Conservation (phyloP, 306 rosid species). For the Canavalia gladiata region DNA sequence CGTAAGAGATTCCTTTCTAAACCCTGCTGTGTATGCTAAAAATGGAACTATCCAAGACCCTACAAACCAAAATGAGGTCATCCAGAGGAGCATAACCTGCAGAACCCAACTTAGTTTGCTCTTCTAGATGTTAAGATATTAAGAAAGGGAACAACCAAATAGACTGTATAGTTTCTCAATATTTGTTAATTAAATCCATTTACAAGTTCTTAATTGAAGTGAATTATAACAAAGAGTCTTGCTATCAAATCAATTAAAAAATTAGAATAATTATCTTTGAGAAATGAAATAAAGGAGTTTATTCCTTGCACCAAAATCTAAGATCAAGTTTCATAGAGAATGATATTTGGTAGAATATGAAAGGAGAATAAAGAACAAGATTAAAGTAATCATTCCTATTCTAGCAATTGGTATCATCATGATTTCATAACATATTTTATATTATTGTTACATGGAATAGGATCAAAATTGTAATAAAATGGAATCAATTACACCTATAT, state of each 20-base stretch:
- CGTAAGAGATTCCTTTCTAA: constrained; percentile 66
- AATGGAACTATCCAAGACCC: constrained; percentile 75
- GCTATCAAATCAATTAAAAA: constrained; percentile 14
- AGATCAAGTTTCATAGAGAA: background rate
- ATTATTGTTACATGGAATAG: constrained; percentile 26
- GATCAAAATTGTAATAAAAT: constrained; percentile 7
- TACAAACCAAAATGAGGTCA: constrained; percentile 70
- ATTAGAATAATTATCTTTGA: background rate
- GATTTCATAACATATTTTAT: constrained; percentile 17
- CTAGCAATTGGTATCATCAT: constrained; percentile 1
- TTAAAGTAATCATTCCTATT: constrained; percentile 25
- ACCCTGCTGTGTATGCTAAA: constrained; percentile 64
- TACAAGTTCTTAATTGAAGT: constrained; percentile 26
- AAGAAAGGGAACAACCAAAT: background rate
- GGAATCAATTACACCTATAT: background rate
- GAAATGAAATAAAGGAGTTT: constrained; percentile 18
- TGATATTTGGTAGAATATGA: background rate
- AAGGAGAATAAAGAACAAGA: background rate
- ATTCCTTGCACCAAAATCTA: constrained; percentile 11
- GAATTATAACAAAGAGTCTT: constrained; percentile 17
- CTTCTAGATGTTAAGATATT: constrained; percentile 29
- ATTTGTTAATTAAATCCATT: background rate
- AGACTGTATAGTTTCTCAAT: constrained; percentile 12
- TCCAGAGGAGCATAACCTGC: constrained; percentile 76
- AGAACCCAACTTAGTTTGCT: constrained; percentile 50